Conservation (phyloP, 148 eudicot genomes). For the Camellia granthamiana region DNA sequence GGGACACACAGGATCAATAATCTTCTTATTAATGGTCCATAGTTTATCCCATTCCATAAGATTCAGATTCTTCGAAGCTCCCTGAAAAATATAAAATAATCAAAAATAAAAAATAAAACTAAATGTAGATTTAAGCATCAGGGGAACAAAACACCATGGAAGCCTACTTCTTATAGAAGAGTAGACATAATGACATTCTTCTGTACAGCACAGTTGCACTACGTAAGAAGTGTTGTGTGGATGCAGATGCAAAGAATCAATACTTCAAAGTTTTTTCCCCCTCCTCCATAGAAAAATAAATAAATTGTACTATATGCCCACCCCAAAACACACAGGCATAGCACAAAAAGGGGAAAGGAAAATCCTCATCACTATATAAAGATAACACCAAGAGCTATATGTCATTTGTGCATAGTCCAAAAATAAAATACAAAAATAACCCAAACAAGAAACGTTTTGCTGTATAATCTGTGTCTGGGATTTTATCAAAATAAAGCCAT, state of each 20-base stretch:
- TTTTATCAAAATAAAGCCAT: not conserved
- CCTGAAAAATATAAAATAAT: slow-evolving; percentile 37
- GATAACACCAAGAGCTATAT: not conserved
- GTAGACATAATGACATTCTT: not conserved
- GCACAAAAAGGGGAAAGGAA: not conserved
- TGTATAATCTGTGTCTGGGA: not conserved
- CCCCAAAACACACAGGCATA: not conserved
- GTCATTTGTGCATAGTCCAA: not conserved
- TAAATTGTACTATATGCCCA: too few species aligned
- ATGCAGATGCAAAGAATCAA: not conserved
- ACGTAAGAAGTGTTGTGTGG: not conserved
- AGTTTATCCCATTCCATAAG: slow-evolving; percentile 99
- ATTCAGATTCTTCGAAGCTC: slow-evolving; percentile 93
- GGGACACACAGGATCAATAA: slow-evolving; percentile 90
- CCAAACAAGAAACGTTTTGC: not conserved
- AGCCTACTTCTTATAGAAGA: slow-evolving; percentile 5
- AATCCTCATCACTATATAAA: not conserved
- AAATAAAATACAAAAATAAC: not conserved
- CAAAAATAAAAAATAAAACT: not conserved
- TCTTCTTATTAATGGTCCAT: slow-evolving; percentile 91
- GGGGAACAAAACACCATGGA: not conserved
- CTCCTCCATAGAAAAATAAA: not conserved
- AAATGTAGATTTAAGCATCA: not conserved
- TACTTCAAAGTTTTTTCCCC: not conserved
- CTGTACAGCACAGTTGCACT: not conserved